phyloP scores from a whole-genome alignment of 495 filamentous ascomycete genomes.

The Beverwykella pulmonaria region DNA sequence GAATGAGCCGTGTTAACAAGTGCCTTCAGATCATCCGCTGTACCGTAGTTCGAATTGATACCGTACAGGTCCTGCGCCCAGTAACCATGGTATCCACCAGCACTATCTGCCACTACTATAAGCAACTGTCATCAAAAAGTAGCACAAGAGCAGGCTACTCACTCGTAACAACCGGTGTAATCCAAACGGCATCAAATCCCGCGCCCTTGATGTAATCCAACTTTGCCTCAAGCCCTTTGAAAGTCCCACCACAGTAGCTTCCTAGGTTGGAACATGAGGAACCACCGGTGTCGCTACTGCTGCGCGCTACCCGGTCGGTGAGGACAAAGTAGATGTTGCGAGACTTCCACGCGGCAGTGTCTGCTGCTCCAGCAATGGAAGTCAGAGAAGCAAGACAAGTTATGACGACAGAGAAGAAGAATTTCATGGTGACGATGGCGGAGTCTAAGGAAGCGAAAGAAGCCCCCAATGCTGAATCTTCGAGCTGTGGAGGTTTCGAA shows the following conservation, averaged over 20 bases:
- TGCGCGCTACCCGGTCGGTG: conserved; percentile 52
- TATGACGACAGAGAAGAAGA: not conserved
- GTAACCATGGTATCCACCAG: conserved; percentile 66
- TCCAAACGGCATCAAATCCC: conserved; percentile 67
- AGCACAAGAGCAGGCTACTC: too few relatives aligned
- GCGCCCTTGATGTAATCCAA: conserved; percentile 73
- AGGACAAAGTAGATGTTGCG: conserved; percentile 26
- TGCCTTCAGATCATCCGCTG: conserved; percentile 61
- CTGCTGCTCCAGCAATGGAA: conserved; percentile 30
- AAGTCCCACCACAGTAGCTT: conserved; percentile 77
- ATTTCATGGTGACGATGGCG: conserved; percentile 7
- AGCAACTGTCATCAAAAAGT: too few relatives aligned
- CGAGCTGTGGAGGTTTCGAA: not conserved
- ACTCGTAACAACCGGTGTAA: conserved; percentile 44
- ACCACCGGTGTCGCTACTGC: conserved; percentile 64
- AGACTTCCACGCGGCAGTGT: conserved; percentile 38
- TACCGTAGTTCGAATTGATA: conserved; percentile 68
- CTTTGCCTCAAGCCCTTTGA: conserved; percentile 68
- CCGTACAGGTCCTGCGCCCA: conserved; percentile 70
- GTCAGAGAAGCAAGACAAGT: not conserved
- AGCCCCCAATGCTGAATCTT: not conserved
- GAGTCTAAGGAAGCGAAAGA: not conserved
- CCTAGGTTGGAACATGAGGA: conserved; percentile 52
- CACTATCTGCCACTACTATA: conserved; percentile 24
- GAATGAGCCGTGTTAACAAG: conserved; percentile 42